Evolutionary conservation across 1,139 yeast genomes (phyloP).

Genomic region (Yamadazyma atmosphaerica): DNA sequence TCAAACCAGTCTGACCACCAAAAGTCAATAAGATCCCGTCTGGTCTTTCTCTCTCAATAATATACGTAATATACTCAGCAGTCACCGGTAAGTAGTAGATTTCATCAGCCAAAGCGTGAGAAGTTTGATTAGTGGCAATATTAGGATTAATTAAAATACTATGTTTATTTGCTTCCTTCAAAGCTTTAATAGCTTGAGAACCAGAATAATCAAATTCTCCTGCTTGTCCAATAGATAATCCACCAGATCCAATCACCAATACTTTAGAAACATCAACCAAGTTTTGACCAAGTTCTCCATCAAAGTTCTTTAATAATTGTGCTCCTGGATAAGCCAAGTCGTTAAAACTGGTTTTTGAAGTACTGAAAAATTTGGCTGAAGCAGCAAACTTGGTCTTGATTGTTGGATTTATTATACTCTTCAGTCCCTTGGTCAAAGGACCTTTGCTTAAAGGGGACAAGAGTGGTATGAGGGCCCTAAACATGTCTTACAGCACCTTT

Average conservation of each 20-base stretch:
- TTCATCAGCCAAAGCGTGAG: conserved; percentile 93
- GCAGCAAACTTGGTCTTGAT: not conserved
- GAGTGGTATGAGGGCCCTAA: not conserved
- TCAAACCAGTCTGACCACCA: conserved; percentile 98
- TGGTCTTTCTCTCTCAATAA: conserved; percentile 93
- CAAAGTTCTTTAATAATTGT: conserved; percentile 36
- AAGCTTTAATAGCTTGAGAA: conserved; percentile 95
- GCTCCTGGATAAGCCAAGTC: conserved; percentile 39
- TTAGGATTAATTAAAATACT: conserved; percentile 93
- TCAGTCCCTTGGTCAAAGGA: not conserved
- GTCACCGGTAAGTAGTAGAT: conserved; percentile 95
- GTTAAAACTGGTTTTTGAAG: not conserved
- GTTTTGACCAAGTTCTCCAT: conserved; percentile 32
- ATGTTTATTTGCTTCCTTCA: conserved; percentile 83
- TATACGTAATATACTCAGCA: conserved; percentile 90
- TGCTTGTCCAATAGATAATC: conserved; percentile 97
- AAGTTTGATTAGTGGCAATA: conserved; percentile 96
- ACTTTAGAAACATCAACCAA: conserved; percentile 88
- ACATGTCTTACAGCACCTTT: not conserved
- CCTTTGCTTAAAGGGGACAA: not conserved
- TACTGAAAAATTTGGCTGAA: conserved; percentile 3
- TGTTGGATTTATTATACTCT: not conserved
- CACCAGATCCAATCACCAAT: conserved; percentile 95
- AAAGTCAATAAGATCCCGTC: conserved; percentile 94
- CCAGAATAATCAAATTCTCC: conserved; percentile 99